Percentiles rank a stretch among this genome's conserved stretches.
These are phyloP conservation scores for Comarum palustre DNA, from an alignment of 306 rosid species.

Conservation along the genomic window DNA sequence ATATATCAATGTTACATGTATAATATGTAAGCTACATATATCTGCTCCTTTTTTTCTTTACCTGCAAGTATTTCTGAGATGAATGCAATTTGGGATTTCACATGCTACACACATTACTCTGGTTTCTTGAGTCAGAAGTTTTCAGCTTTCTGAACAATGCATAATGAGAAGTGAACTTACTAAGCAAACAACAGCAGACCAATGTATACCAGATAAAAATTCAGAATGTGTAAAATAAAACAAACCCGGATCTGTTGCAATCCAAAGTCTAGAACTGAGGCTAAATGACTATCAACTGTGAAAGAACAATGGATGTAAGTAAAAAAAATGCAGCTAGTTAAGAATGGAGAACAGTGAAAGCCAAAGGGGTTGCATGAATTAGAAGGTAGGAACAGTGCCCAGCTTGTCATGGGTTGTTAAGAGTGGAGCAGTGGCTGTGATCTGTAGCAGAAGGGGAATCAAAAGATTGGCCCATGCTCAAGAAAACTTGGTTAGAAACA, in stretches of 20 bases:
- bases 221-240: not conserved
- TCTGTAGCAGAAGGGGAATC: not conserved
- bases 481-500: slow-evolving; percentile 1
- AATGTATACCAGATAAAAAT: not conserved
- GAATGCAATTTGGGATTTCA: slow-evolving; percentile 5
- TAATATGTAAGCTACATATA: slow-evolving; percentile 9
- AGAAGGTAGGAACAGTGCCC: not conserved
- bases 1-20: slow-evolving; percentile 19
- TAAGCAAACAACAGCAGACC: slow-evolving; percentile 1
- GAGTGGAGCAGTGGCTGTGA: not conserved
- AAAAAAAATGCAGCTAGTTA: not conserved
- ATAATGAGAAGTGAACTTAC: not conserved
- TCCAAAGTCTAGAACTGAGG: not conserved
- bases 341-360: not conserved
- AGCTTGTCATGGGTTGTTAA: not conserved
- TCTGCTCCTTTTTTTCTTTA: slow-evolving; percentile 6
- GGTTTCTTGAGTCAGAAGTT: not conserved
- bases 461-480: not conserved
- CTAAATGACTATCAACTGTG: not conserved
- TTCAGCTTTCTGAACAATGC: not conserved
- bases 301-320: not conserved
- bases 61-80: slow-evolving; percentile 21
- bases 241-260: not conserved
- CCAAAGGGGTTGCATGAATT: not conserved
- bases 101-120: not conserved